Evolutionary conservation across 192 early-diverging fungal species (phyloP), one percentile per base, ranked within the genome.

Genomic region (Dissophora globulifera): DNA sequence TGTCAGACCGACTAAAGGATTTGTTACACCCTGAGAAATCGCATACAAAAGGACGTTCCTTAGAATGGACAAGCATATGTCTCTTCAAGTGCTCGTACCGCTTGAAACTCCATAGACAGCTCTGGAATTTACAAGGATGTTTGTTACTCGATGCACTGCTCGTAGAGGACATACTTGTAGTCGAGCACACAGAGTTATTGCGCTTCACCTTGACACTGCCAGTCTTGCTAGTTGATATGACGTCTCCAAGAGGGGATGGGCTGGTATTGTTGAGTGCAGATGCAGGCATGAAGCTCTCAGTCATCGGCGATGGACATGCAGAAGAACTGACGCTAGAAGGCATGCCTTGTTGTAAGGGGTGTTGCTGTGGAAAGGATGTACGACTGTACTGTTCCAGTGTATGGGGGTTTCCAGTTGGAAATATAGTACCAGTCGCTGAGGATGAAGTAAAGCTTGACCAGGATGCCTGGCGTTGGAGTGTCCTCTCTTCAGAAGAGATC

Each of bases 21-120:
- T 93, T 93, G 50, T 88, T 89, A 69, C 93, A 95, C 9, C 87
- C 88, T 40, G 85, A 82, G 61, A 80, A 85, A 58, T 80, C 79
- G 79, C 91, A 93, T 27, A 82, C 71, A 80, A 90, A 87, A 22
- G 91, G 84, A 41, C 88, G 79, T 52, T 91, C 90, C 41, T 91
- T 91, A 35, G 92, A 88, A 67, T 93, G 92, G 1, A 88, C 89
- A 51, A 92, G 83, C 84, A 90, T 85, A 61, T 94, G 93, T 22
- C 92, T 87, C 27, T 90, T 93, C 15, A 94, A 78, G 69, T 94
- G 93, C 68, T 93, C 91, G 48, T 87, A 92, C 22, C 91, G 84
- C 69, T 93, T 93, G 67, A 94, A 94, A 30, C 80, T 84, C 86
- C 84, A 87, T 20, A 50, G 57, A 33, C 80, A 82, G 22, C 54